phyloP scores from a whole-genome alignment of 495 filamentous ascomycete genomes.

The Aspergillus nanangensis region DNA sequence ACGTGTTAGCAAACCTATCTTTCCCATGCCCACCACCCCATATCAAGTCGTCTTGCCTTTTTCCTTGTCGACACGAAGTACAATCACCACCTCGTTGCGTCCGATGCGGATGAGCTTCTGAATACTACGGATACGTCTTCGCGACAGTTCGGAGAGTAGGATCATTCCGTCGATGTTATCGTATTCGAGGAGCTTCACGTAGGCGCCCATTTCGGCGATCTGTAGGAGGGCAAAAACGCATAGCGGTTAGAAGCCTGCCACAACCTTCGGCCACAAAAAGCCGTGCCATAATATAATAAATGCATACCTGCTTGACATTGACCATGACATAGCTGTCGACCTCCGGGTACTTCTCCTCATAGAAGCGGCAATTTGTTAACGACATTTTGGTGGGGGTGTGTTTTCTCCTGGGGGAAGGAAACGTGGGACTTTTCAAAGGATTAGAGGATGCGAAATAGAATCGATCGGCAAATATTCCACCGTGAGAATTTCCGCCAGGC shows the following conservation, averaged over 20 bases:
- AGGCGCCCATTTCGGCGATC: conserved; percentile 99
- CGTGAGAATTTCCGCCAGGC: conserved; percentile 3
- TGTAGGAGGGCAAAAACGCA: conserved; percentile 32
- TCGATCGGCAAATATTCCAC: background rate
- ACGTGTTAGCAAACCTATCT: conserved; percentile 23
- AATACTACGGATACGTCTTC: conserved; percentile 95
- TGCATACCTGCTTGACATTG: conserved; percentile 83
- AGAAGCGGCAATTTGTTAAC: conserved; percentile 97
- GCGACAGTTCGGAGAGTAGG: conserved; percentile 88
- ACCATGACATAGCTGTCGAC: conserved; percentile 99
- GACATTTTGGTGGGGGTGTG: conserved; percentile 70
- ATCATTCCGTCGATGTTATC: conserved; percentile 99
- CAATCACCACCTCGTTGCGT: conserved; percentile 96
- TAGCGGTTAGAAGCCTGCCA: conserved; percentile 5
- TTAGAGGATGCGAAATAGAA: conserved; percentile 13
- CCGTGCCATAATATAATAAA: background rate
- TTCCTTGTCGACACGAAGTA: conserved; percentile 97
- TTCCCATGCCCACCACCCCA: background rate
- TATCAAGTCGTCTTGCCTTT: conserved; percentile 60
- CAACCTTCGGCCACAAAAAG: background rate
- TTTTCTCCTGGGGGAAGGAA: conserved; percentile 25
- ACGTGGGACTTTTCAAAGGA: conserved; percentile 9
- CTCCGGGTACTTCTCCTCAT: conserved; percentile 97
- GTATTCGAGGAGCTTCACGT: conserved; percentile 98
- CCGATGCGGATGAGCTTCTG: conserved; percentile 98